Base-by-base conservation (phyloP, 768 basidiomycete genomes). In the Tylopilus felleus region DNA sequence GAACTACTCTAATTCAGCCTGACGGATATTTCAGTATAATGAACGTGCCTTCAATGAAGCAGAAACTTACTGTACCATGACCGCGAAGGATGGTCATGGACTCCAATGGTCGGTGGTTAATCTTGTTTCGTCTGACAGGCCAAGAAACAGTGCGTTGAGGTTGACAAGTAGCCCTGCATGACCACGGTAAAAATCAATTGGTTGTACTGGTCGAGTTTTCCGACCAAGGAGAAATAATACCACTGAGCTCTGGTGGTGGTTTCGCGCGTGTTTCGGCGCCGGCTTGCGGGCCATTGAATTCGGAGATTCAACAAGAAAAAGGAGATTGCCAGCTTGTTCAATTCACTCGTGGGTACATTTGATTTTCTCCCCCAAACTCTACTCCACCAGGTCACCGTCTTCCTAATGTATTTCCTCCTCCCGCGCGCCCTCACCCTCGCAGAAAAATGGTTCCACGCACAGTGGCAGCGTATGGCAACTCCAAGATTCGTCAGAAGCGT, bases 71-170 rank as follows among this genome's bases (percentile, higher is more conserved):
- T n/a, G 17, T 29, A 22, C 10, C 40, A 38, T 23, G 53, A 45
- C 52, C 17, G 19, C 39, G 28, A 51, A 46, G 44, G 31, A n/a
- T n/a, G 35, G 22, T 41, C 12, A 33, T 47, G n/a, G 41, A 19
- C 27, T 35, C 19, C 45, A 52, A 57, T 42, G 58, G 55, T 60
- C 38, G 53, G 60, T 59, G 47, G 47, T 44, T 17, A 27, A 47
- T 48, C 8, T 49, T 22, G 44, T 44, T 27, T 51, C 16, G 53
- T 36, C 45, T 55, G 36, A 48, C 52, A 13, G 19, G 43, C 12
- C 40, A 44, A 36, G 33, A 31, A 45, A 25, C 19, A 3, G 36
- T 35, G 39, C 45, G 41, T 31, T 27, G 47, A 43, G 47, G 36
- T 47, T 43, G 16, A 10, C 43, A 4, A 51, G 38, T 8, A 23